A percentile compares a stretch with the other conserved stretches of the same genome.
Evolutionary conservation across 768 basidiomycete genomes (phyloP).

Genomic region (Auricularia heimuer): DNA sequence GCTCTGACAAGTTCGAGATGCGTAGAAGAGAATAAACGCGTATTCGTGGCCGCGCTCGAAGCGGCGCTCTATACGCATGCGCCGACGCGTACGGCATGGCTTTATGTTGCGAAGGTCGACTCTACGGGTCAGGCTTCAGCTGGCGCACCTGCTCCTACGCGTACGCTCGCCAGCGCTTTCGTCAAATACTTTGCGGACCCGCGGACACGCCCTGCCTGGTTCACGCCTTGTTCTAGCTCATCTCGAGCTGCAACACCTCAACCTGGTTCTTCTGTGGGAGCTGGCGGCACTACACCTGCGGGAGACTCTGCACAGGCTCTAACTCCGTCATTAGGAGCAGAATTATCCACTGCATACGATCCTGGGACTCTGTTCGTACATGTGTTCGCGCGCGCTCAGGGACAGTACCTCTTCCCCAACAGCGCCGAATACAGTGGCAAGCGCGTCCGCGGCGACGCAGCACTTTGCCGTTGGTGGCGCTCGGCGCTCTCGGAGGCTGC

Average conservation of each 20-base stretch:
- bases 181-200: slow-evolving; percentile 55
- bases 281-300: slow-evolving; percentile 27
- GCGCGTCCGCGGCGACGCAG: slow-evolving; percentile 62
- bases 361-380: slow-evolving; percentile 35
- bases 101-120: slow-evolving; percentile 94
- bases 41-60: slow-evolving; percentile 75
- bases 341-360: slow-evolving; percentile 35
- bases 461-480: slow-evolving; percentile 92
- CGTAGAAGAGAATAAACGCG: slow-evolving; percentile 18
- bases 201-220: slow-evolving; percentile 39
- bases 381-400: slow-evolving; percentile 82
- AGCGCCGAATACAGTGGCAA: slow-evolving; percentile 63
- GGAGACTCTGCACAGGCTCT: no score
- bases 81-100: slow-evolving; percentile 51
- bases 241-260: no score
- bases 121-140: slow-evolving; percentile 64
- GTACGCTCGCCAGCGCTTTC: slow-evolving; percentile 55
- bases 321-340: no score
- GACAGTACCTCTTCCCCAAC: slow-evolving; percentile 91
- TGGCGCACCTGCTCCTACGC: slow-evolving; percentile 53
- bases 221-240: no score
- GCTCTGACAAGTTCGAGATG: slow-evolving; percentile 27
- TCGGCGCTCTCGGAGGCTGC: slow-evolving; percentile 53
- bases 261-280: no score
- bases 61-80: slow-evolving; percentile 67